Conservation (phyloP, 192 early-diverging fungal species). For the Entomortierella beljakovae region DNA sequence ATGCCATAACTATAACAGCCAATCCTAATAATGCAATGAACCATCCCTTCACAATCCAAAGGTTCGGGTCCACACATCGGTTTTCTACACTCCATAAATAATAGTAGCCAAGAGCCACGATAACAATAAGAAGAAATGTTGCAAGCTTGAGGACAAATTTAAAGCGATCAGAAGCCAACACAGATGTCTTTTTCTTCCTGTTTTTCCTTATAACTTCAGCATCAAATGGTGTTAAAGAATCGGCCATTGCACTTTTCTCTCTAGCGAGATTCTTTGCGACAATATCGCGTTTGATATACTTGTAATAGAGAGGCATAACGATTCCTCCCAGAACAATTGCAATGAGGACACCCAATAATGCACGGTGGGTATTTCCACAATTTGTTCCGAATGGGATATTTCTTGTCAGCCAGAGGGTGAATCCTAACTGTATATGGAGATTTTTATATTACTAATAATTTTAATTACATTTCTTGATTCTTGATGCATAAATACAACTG, state of each 20-base stretch:
- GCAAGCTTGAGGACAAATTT: not conserved
- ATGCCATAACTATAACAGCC: not conserved
- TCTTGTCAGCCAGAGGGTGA: conserved; percentile 14
- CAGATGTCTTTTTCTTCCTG: conserved; percentile 9
- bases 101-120: conserved; percentile 23
- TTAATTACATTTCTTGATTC: not conserved
- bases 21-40: conserved; percentile 19
- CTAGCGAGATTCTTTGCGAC: conserved; percentile 3
- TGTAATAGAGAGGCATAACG: conserved; percentile 19
- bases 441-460: not conserved
- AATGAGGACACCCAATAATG: conserved; percentile 9
- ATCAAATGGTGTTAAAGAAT: not conserved
- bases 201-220: not conserved
- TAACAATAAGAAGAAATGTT: not conserved
- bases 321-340: conserved; percentile 15
- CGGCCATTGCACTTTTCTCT: not conserved
- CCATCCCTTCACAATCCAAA: conserved; percentile 31
- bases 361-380: conserved; percentile 32
- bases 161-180: conserved; percentile 19
- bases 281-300: conserved; percentile 15
- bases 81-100: conserved; percentile 25
- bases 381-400: conserved; percentile 20
- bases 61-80: conserved; percentile 1
- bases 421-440: conserved; percentile 4
- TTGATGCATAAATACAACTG: not conserved